These are phyloP conservation scores for Trichoderma sp. DNA, from an alignment of 2,329 filamentous ascomycete species.

Conservation along the genomic window DNA sequence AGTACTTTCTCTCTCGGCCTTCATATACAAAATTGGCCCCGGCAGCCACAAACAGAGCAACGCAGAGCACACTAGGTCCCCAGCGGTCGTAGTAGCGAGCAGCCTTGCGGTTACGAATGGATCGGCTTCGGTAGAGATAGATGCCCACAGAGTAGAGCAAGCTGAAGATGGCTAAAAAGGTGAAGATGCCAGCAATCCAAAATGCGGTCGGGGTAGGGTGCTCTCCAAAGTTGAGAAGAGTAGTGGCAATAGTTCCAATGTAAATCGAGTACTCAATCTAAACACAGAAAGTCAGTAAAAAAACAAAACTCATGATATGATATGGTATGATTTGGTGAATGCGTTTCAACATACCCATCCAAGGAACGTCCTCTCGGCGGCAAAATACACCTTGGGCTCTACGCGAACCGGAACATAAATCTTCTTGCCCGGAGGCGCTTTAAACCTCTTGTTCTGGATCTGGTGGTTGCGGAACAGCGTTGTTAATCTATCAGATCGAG, in stretches of 20 bases:
- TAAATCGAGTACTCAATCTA: conserved; percentile 95
- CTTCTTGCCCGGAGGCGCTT: conserved; percentile 77
- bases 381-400: conserved; percentile 97
- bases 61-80: conserved; percentile 76
- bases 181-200: conserved; percentile 73
- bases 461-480: conserved; percentile 54
- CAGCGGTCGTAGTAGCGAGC: conserved; percentile 88
- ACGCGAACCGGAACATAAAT: conserved; percentile 96
- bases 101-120: conserved; percentile 79
- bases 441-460: conserved; percentile 60
- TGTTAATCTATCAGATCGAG: conserved; percentile 52
- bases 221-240: conserved; percentile 75
- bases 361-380: conserved; percentile 91
- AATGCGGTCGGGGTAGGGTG: conserved; percentile 59
- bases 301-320: too few relatives aligned
- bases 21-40: conserved; percentile 77
- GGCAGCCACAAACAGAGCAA: conserved; percentile 70
- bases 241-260: conserved; percentile 81
- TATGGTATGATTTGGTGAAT: not conserved
- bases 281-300: conserved; percentile 22
- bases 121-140: conserved; percentile 83
- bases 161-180: conserved; percentile 70
- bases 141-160: conserved; percentile 81
- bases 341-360: conserved; percentile 66
- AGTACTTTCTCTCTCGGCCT: conserved; percentile 57